Evolutionary conservation across 2,329 filamentous ascomycete genomes (phyloP).

Genomic region (Colletotrichum coccodes): DNA sequence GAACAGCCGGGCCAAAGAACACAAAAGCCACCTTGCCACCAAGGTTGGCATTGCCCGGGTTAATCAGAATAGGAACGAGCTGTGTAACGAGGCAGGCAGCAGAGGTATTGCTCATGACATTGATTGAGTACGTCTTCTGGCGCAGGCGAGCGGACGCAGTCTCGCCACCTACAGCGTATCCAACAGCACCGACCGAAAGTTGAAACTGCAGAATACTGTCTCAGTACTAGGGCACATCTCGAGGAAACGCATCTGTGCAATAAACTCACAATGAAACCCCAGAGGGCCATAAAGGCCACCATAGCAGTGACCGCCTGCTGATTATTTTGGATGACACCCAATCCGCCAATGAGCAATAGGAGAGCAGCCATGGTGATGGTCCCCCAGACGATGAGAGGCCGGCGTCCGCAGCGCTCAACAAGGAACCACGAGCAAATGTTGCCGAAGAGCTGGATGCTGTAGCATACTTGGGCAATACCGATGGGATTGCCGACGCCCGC

Average conservation of each 20-base stretch:
- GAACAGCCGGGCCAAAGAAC: slow-evolving; percentile 43
- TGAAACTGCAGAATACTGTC: background rate
- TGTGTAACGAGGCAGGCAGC: slow-evolving; percentile 11
- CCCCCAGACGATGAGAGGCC: slow-evolving; percentile 49
- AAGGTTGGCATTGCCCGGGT: slow-evolving; percentile 43
- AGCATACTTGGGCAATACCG: slow-evolving; percentile 50
- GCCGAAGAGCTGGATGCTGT: slow-evolving; percentile 52
- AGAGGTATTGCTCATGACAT: slow-evolving; percentile 19
- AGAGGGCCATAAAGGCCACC: slow-evolving; percentile 20
- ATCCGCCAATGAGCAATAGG: slow-evolving; percentile 42
- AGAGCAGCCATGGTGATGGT: slow-evolving; percentile 5
- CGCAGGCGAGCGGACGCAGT: slow-evolving; percentile 17
- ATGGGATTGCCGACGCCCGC: slow-evolving; percentile 49
- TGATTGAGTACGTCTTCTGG: slow-evolving; percentile 26
- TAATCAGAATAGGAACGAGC: slow-evolving; percentile 40
- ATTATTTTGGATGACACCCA: slow-evolving; percentile 37
- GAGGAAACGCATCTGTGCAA: background rate
- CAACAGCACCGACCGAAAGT: slow-evolving; percentile 14
- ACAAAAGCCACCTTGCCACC: slow-evolving; percentile 52
- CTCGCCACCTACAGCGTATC: slow-evolving; percentile 17
- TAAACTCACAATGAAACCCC: slow-evolving; percentile 22
- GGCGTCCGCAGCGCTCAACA: slow-evolving; percentile 47
- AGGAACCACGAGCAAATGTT: slow-evolving; percentile 51
- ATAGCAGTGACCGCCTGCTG: background rate
- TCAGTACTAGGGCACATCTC: background rate